Evolutionary conservation across 2,329 filamentous ascomycete genomes (phyloP), one percentile per base, ranked within the genome.

Genomic region (Ceratocystis colombiana): DNA sequence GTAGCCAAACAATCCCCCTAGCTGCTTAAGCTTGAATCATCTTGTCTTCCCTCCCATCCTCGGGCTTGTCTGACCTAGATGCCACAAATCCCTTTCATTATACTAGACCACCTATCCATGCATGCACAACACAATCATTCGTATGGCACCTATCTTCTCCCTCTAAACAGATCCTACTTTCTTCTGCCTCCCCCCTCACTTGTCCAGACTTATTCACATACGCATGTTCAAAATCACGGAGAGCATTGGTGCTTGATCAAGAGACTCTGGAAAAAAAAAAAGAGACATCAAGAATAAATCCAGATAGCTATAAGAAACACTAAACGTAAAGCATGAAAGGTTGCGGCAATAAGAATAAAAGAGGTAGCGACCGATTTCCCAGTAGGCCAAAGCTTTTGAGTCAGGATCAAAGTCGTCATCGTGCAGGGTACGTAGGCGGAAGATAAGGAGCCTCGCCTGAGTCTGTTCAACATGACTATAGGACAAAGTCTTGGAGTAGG

Each of bases 311-410:
- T 37, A 59, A 59, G 55, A 55, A 66, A 61, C 46, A 64, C 22
- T 50, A 64, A 48, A 48, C 62, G 46, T 64, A 50, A 53, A 46
- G 78, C 73, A 79, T 77, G 78, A 79, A 76, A 75, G 76, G 33
- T 22, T 63, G 48, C 64, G 46, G 65, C 28, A 64, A 57, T 20
- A 28, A 46, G 6, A 7, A 61, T 44, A 45, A 48, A 68, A 66
- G 64, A 67, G 28, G 50, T 53, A 66, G 55, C 37, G 64, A 46
- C 45, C 57, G 65, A 64, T 57, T 59, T 67, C 66, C 66, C 50
- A 61, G 48, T 46, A 64, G 62, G 30, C 65, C 62, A 67, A 62
- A 67, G 62, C 65, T 68, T 68, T 66, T 67, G 66, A 65, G 62
- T 62, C 53, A 61, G 61, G 41, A 68, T 66, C 57, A 50, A 46